A percentile compares a stretch with the other conserved stretches of the same genome.
Evolutionary conservation across 1,284 basidiomycete genomes (phyloP).

Genomic region (Nidula niveotomentosa): DNA sequence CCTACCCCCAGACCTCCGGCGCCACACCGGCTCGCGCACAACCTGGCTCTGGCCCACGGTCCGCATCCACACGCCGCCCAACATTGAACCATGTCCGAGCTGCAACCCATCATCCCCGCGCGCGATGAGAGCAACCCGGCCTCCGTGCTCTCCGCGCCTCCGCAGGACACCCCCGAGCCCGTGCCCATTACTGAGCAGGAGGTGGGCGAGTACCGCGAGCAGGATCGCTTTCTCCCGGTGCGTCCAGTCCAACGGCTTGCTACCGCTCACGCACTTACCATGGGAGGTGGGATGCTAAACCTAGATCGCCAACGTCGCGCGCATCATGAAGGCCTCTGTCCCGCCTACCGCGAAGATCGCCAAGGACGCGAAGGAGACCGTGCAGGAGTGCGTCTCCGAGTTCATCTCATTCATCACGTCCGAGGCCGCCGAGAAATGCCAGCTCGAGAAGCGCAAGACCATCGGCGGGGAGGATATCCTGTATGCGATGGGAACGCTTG

Average conservation of each 20-base stretch:
- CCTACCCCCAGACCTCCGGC: too few species aligned
- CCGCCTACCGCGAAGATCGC: slow-evolving; percentile 94
- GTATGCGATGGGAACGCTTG: slow-evolving; percentile 85
- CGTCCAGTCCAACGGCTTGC: slow-evolving; percentile 6
- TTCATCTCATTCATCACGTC: slow-evolving; percentile 95
- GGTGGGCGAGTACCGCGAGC: slow-evolving; percentile 89
- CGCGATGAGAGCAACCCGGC: slow-evolving; percentile 45
- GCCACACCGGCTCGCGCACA: too few species aligned
- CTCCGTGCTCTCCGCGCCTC: slow-evolving; percentile 32
- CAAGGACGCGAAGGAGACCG: slow-evolving; percentile 96
- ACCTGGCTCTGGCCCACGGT: too few species aligned
- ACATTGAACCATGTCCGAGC: slow-evolving; percentile 42
- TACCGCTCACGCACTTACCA: neutral
- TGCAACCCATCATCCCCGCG: slow-evolving; percentile 56
- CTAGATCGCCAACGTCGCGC: slow-evolving; percentile 93
- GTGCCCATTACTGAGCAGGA: slow-evolving; percentile 86
- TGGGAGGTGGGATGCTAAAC: neutral
- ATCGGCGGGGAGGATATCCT: slow-evolving; percentile 93
- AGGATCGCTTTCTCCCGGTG: slow-evolving; percentile 89
- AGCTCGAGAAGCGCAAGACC: slow-evolving; percentile 74
- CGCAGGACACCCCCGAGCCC: slow-evolving; percentile 52
- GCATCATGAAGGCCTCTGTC: slow-evolving; percentile 92
- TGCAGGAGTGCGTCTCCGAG: slow-evolving; percentile 95
- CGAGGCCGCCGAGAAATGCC: slow-evolving; percentile 88
- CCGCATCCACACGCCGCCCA: too few species aligned